Conservation (phyloP, 768 basidiomycete genomes). For the Pleurotus sapidus region DNA sequence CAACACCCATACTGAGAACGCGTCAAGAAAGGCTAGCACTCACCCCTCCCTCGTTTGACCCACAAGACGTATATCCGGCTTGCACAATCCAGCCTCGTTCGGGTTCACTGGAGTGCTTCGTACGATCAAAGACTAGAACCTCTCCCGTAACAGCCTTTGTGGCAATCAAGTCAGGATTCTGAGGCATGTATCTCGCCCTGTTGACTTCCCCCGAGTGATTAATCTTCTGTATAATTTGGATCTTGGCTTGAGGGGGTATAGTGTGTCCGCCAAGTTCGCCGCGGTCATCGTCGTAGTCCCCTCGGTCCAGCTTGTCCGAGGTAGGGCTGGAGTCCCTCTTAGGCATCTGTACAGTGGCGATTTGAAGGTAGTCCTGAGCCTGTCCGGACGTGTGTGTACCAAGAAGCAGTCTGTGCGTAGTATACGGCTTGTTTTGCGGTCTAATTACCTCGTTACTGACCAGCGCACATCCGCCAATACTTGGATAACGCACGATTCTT, state of each 20-base stretch:
- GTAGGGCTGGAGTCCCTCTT: constrained; percentile 69
- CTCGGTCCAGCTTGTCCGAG: constrained; percentile 74
- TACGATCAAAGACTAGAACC: constrained; percentile 93
- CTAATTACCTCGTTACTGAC: constrained; percentile 36
- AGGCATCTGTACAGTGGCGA: constrained; percentile 91
- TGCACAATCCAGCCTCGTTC: constrained; percentile 80
- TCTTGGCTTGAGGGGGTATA: constrained; percentile 78
- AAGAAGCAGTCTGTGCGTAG: constrained; percentile 88
- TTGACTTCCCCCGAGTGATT: constrained; percentile 97
- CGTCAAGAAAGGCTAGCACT: constrained; percentile 22
- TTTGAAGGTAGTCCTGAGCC: constrained; percentile 92
- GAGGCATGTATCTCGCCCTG: constrained; percentile 97
- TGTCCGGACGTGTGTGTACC: constrained; percentile 98
- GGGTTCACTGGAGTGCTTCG: constrained; percentile 94
- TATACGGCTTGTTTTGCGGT: constrained; percentile 90
- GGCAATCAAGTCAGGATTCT: constrained; percentile 95
- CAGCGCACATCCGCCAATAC: background rate
- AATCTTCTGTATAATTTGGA: constrained; percentile 90
- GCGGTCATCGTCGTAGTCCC: constrained; percentile 86
- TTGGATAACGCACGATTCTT: constrained; percentile 67
- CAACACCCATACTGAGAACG: too few relatives aligned
- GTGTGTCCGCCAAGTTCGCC: constrained; percentile 94
- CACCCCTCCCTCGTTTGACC: constrained; percentile 95
- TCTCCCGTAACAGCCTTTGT: constrained; percentile 92
- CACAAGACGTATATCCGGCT: constrained; percentile 86